Evolutionary conservation across 805 yeast species (phyloP).

Genomic region (Candida ulmi): DNA sequence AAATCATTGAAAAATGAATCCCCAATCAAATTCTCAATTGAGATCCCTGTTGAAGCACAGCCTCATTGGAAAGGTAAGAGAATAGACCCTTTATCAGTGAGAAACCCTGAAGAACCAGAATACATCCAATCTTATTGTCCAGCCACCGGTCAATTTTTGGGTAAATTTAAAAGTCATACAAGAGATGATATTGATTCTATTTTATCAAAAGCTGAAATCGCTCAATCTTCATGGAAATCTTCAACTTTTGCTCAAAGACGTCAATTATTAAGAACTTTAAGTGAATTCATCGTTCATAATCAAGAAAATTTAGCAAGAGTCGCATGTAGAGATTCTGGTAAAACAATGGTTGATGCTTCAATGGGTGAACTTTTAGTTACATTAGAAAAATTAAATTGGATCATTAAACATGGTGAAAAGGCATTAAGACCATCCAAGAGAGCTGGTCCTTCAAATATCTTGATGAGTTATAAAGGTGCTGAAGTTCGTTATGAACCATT

Average conservation of each 20-base stretch:
- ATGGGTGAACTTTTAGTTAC: slow-evolving; percentile 97
- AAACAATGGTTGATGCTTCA: slow-evolving; percentile 91
- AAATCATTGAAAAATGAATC: slow-evolving; percentile 9
- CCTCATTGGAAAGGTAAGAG: slow-evolving; percentile 92
- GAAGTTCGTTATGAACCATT: slow-evolving; percentile 92
- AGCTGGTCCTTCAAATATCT: slow-evolving; percentile 80
- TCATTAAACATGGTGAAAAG: slow-evolving; percentile 71
- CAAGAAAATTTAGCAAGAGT: slow-evolving; percentile 86
- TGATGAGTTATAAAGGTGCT: slow-evolving; percentile 88
- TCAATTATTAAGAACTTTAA: slow-evolving; percentile 63
- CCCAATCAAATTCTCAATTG: slow-evolving; percentile 42
- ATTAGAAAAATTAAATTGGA: slow-evolving; percentile 89
- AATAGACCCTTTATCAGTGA: slow-evolving; percentile 55
- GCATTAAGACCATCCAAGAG: slow-evolving; percentile 60
- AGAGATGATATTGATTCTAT: slow-evolving; percentile 64
- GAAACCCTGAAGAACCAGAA: slow-evolving; percentile 55
- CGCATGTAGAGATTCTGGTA: slow-evolving; percentile 96
- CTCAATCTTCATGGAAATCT: slow-evolving; percentile 28
- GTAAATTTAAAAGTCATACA: slow-evolving; percentile 60
- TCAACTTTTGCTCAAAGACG: slow-evolving; percentile 62
- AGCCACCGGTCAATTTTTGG: slow-evolving; percentile 88
- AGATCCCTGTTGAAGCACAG: slow-evolving; percentile 70
- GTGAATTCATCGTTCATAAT: slow-evolving; percentile 66
- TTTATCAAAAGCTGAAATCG: slow-evolving; percentile 34
- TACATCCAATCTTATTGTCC: slow-evolving; percentile 87